Evolutionary conservation across 139 green algal genomes (phyloP).

Genomic region (Auxenochlorella pyrenoidosa): DNA sequence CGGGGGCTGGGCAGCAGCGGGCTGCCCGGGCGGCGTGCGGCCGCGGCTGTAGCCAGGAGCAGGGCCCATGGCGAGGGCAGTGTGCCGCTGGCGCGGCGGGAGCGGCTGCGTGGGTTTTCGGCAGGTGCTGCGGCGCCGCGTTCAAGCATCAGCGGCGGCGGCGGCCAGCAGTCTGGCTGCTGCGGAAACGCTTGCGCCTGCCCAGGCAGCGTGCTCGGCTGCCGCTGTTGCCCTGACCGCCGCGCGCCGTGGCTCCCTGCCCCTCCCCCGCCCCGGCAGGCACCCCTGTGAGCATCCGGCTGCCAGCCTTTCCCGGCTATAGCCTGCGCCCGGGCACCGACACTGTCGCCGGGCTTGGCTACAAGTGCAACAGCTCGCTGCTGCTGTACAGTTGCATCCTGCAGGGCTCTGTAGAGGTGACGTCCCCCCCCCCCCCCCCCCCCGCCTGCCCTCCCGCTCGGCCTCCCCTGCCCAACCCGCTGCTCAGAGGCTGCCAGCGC

Average conservation of each 20-base stretch:
- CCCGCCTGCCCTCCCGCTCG: background rate
- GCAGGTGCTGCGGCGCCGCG: too few relatives aligned
- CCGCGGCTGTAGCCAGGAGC: too few relatives aligned
- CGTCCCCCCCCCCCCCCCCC: too few relatives aligned
- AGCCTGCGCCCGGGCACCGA: background rate
- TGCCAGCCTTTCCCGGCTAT: slow-evolving; percentile 31
- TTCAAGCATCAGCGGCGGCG: too few relatives aligned
- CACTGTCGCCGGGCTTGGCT: slow-evolving; percentile 27
- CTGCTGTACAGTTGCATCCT: slow-evolving; percentile 30
- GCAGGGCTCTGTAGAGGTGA: slow-evolving; percentile 16
- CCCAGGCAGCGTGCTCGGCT: background rate
- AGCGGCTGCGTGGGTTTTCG: too few relatives aligned
- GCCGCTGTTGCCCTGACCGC: too few relatives aligned
- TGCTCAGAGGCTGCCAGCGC: background rate
- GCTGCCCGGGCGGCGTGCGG: too few relatives aligned
- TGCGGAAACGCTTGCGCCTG: too few relatives aligned
- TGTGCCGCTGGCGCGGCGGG: too few relatives aligned
- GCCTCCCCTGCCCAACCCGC: background rate
- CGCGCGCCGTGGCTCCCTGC: background rate
- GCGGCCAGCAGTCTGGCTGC: too few relatives aligned
- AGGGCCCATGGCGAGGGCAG: too few relatives aligned
- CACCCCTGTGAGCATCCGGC: slow-evolving; percentile 34
- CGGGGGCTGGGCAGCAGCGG: too few relatives aligned
- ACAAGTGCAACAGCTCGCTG: slow-evolving; percentile 16
- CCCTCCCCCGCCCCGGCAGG: background rate